Evolutionary conservation across 176 grass and related monocot species (phyloP), one percentile per base, ranked within the genome.

Genomic region (Miscanthus lutarioriparius): DNA sequence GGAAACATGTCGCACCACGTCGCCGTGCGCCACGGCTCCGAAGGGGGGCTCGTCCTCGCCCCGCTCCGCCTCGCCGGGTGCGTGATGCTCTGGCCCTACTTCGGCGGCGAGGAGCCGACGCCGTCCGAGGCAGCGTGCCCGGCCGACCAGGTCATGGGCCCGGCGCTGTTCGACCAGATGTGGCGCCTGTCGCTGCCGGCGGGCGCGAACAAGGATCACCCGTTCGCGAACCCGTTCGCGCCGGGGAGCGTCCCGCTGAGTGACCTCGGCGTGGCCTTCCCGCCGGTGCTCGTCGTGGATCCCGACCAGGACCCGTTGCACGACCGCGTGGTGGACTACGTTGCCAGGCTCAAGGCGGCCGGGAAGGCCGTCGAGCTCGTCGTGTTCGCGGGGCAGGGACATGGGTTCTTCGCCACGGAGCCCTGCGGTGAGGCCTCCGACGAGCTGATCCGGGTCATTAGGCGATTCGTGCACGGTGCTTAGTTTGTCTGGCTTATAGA

Each of bases 1-100:
- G 90, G 87, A 4, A 89, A 70, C 80, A 89, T 92, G 30, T n/a
- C 70, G 43, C 87, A 92, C 87, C 83, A 87, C 75, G 14, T 92
- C 6, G 70, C 87, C 20, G 63, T 81, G 20, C 79, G 39, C 13
- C 49, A 62, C 32, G 69, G 61, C 6, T 23, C 62, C 5, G 33
- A 4, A 4, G 3, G 33, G 3, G 33, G 47, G 80, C 2, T 4
- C 20, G 10, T 74, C 25, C 80, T 74, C 41, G 41, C 8, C 10
- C 80, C 70, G 14, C 22, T 72, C 39, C 69, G 75, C 0, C 28
- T 92, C 63, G 53, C 74, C 19, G 87, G 83, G 0, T 81, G 68
- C 51, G 44, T 92, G 4, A 26, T 84, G 10, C 47, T 92, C 5
- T 86, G 67, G 69, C 87, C 87, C 1, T 87, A 71, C 80, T 89